Conservation (phyloP, 1,284 basidiomycete genomes). For the Marasmius sp. region DNA sequence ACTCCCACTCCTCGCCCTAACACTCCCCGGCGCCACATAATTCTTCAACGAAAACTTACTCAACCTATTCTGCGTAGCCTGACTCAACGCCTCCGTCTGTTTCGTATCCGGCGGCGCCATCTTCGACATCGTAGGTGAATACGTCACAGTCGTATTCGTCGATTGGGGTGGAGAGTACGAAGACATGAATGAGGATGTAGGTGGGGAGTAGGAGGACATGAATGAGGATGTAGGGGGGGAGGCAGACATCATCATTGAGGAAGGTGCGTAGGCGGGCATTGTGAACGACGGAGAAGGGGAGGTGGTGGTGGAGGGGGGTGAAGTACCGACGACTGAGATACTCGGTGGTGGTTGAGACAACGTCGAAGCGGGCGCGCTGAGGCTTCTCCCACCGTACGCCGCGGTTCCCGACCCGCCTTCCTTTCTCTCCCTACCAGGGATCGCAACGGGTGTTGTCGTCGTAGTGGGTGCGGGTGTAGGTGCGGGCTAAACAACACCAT, state of each 20-base stretch:
- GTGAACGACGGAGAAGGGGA: no score
- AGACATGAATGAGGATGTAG: no score
- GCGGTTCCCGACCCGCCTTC: not conserved
- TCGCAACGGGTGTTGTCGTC: not conserved
- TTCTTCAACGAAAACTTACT: slow-evolving; percentile 49
- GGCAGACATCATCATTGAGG: no score
- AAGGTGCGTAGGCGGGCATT: no score
- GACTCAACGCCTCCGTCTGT: slow-evolving; percentile 23
- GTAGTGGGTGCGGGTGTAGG: not conserved
- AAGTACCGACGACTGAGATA: no score
- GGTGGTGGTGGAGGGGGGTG: no score
- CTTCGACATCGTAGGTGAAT: not conserved
- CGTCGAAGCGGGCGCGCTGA: not conserved
- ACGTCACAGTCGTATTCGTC: not conserved
- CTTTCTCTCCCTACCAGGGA: not conserved
- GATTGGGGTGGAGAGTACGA: no score
- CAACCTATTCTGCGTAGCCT: slow-evolving; percentile 31
- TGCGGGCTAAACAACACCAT: not conserved
- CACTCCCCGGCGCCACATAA: slow-evolving; percentile 41
- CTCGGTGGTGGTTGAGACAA: not conserved
- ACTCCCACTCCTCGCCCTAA: not conserved
- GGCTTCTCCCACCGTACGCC: not conserved
- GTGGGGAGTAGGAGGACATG: no score
- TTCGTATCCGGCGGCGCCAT: slow-evolving; percentile 5
- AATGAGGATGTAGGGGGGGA: no score